Base-by-base conservation (phyloP, 805 yeast species). In the Suhomyces prunicola region DNA sequence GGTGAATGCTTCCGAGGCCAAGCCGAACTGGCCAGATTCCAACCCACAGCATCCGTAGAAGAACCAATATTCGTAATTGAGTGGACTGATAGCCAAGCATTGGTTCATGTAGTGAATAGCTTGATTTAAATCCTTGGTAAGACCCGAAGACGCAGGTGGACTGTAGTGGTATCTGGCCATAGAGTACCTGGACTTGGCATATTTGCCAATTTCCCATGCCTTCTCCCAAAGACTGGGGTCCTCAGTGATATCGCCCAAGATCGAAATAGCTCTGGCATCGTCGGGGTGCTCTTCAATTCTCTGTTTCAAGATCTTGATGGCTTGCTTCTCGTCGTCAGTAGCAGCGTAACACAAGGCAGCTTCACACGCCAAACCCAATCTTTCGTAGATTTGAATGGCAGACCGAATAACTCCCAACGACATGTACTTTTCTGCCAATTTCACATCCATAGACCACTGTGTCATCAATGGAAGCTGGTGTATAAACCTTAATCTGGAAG, bases 321-420 rank as follows among this genome's bases (percentile, higher is more conserved):
- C 97, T 53, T 82, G 79, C 1, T 67, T 69, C 57, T 83, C 89
- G 54, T 87, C 83, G 22, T 92, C 97, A 12, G 84, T 85, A 1
- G 96, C 87, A 2, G 96, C 96, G 61, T 88, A 84, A 74, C 98
- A 94, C 51, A 93, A 73, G 0, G 98, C 98, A 24, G 88, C 88
- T 61, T 93, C 97, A 39, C 87, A 82, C 63, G 84, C 79, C 78
- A 90, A 72, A 36, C 84, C 80, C 50, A 94, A 73, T 55, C 97
- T 77, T 63, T 87, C 89, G 67, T 90, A 94, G 23, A 94, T 88
- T 52, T 90, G 96, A 48, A 91, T 78, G 1, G 99, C 98, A 8
- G 96, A 87, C 59, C 85, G 86, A 49, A 91, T 72, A 17, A 89
- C 84, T 44, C 98, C 97, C 44, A 94, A 67, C 2, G 92, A 84